Percentiles rank a stretch among this genome's conserved stretches.
phyloP scores from a whole-genome alignment of 768 basidiomycete species.

The Mycena filopes region DNA sequence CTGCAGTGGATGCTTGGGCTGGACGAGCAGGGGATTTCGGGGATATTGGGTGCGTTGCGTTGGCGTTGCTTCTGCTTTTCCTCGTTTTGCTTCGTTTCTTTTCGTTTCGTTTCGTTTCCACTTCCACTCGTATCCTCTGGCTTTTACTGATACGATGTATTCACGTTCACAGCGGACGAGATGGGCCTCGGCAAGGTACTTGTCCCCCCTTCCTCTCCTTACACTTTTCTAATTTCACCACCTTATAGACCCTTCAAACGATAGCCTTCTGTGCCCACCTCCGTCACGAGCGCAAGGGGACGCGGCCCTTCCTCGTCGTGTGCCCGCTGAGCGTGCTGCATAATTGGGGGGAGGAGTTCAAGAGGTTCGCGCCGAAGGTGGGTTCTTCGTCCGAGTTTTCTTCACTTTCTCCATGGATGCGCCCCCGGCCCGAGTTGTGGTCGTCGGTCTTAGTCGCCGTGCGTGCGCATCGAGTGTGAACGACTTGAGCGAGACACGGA shows the following conservation, averaged over 20 bases:
- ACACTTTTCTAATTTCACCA: background rate
- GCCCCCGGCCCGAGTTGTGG: no score
- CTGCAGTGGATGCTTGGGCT: conserved; percentile 95
- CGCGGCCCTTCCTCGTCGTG: conserved; percentile 85
- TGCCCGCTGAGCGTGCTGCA: conserved; percentile 94
- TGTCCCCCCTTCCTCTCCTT: background rate
- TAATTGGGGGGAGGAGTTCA: conserved; percentile 90
- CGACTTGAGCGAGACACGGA: no score
- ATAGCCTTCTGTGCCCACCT: conserved; percentile 95
- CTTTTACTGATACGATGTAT: background rate
- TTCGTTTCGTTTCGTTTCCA: background rate
- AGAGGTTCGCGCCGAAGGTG: conserved; percentile 84
- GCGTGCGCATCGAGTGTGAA: no score
- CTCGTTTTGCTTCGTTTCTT: conserved; percentile 1
- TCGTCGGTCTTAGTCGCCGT: no score
- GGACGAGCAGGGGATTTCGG: conserved; percentile 86
- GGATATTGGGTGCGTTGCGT: conserved; percentile 71
- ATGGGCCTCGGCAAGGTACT: conserved; percentile 92
- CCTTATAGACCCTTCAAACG: conserved; percentile 86
- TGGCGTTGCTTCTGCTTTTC: background rate
- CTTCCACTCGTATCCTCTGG: background rate
- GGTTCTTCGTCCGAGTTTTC: conserved; percentile 40
- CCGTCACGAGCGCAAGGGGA: conserved; percentile 69
- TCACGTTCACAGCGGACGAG: conserved; percentile 77
- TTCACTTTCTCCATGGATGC: no score